These are phyloP conservation scores for Fusarium piperis DNA, from an alignment of 2,329 filamentous ascomycete genomes.

Conservation along the genomic window DNA sequence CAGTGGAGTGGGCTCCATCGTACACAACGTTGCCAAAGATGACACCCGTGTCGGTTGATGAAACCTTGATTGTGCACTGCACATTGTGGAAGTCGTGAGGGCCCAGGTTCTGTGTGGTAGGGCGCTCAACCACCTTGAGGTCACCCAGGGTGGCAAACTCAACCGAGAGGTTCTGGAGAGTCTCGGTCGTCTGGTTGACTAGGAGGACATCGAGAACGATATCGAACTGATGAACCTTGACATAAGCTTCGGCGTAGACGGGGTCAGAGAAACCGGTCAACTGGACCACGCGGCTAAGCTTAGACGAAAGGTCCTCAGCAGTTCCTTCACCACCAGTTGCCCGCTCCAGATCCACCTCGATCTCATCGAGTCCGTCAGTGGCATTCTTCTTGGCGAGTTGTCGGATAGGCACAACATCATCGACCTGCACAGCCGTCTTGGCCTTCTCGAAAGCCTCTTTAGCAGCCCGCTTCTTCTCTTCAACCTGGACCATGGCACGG, in stretches of 20 bases:
- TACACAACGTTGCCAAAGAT: slow-evolving; percentile 99
- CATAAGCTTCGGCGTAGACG: slow-evolving; percentile 98
- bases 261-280: slow-evolving; percentile 98
- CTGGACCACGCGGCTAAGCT: slow-evolving; percentile 95
- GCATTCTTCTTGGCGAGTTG: slow-evolving; percentile 93
- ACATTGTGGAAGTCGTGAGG: slow-evolving; percentile 98
- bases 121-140: slow-evolving; percentile 95
- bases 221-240: slow-evolving; percentile 98
- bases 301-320: slow-evolving; percentile 88
- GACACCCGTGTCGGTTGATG: slow-evolving; percentile 95
- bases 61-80: slow-evolving; percentile 98
- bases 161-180: slow-evolving; percentile 94
- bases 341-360: slow-evolving; percentile 90
- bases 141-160: slow-evolving; percentile 99
- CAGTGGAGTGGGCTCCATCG: slow-evolving; percentile 89
- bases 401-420: slow-evolving; percentile 92
- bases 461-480: slow-evolving; percentile 97
- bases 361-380: slow-evolving; percentile 82
- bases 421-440: slow-evolving; percentile 93
- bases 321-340: slow-evolving; percentile 89
- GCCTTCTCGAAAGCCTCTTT: slow-evolving; percentile 93
- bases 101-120: slow-evolving; percentile 93
- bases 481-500: slow-evolving; percentile 94
- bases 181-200: slow-evolving; percentile 97
- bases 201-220: slow-evolving; percentile 96